phyloP scores from a whole-genome alignment of 495 filamentous ascomycete species.

The Xylaria venustula region DNA sequence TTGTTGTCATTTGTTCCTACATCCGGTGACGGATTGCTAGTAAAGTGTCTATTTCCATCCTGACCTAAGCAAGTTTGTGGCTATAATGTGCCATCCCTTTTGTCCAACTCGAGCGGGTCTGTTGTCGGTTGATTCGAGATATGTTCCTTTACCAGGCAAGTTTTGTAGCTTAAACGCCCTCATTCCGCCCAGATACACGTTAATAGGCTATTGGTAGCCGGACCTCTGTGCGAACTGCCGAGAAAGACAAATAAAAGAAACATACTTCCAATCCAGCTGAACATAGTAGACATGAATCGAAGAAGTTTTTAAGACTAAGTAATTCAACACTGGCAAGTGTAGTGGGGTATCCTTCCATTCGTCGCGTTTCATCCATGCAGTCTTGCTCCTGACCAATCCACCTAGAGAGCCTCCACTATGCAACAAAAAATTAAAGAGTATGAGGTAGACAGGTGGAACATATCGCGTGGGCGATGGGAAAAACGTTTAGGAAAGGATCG shows the following conservation, averaged over 20 bases:
- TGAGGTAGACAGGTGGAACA: constrained; percentile 13
- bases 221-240: constrained; percentile 22
- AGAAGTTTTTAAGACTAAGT: constrained; percentile 20
- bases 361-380: constrained; percentile 36
- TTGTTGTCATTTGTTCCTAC: constrained; percentile 25
- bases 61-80: constrained; percentile 17
- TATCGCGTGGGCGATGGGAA: constrained; percentile 35
- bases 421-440: constrained; percentile 25
- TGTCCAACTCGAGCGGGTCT: constrained; percentile 24
- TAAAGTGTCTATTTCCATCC: constrained; percentile 35
- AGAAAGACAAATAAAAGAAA: constrained; percentile 10
- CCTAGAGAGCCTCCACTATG: constrained; percentile 26
- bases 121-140: constrained; percentile 5
- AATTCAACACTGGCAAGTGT: constrained; percentile 28
- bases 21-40: constrained; percentile 36
- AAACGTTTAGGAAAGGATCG: constrained; percentile 31
- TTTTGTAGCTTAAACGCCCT: constrained; percentile 25
- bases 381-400: constrained; percentile 29
- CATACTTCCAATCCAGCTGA: constrained; percentile 20
- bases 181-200: constrained; percentile 17
- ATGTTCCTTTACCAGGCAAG: constrained; percentile 19
- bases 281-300: constrained; percentile 31
- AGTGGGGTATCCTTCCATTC: constrained; percentile 34
- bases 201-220: constrained; percentile 22
- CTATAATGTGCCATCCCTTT: constrained; percentile 20